Evolutionary conservation across 2,329 filamentous ascomycete species (phyloP).

Genomic region (Talaromyces sp.): DNA sequence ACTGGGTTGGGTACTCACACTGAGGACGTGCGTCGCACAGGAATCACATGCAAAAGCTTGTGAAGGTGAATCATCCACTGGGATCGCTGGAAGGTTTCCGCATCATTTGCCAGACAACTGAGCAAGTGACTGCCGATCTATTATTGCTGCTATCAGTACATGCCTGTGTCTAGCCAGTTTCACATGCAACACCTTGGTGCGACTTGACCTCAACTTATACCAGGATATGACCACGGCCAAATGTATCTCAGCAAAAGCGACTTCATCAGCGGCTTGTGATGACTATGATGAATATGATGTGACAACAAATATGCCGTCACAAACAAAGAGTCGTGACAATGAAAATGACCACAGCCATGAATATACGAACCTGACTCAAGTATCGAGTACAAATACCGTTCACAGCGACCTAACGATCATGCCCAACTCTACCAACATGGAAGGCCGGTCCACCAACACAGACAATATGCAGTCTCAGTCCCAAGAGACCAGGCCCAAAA

Average conservation of each 20-base stretch:
- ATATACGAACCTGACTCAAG: not conserved
- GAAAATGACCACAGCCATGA: not conserved
- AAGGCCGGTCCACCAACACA: not conserved
- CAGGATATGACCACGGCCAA: not conserved
- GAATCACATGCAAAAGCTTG: conserved; percentile 4
- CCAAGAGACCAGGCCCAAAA: not conserved
- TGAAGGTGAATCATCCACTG: not conserved
- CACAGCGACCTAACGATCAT: not conserved
- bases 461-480: not conserved
- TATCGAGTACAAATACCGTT: conserved; percentile 2
- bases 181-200: not conserved
- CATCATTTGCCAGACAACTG: not conserved
- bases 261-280: not conserved
- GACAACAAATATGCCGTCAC: not conserved
- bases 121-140: conserved; percentile 1
- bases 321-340: not conserved
- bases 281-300: not conserved
- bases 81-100: not conserved
- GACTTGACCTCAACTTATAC: not conserved
- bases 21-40: conserved; percentile 1
- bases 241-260: not conserved
- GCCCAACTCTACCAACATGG: not conserved
- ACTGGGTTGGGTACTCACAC: not conserved
- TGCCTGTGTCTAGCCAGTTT: not conserved
- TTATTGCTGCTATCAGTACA: not conserved